Percentiles rank a stretch among this genome's conserved stretches.
These are phyloP conservation scores for Nemania bipapillata DNA, from an alignment of 2,329 filamentous ascomycete species.

Conservation along the genomic window DNA sequence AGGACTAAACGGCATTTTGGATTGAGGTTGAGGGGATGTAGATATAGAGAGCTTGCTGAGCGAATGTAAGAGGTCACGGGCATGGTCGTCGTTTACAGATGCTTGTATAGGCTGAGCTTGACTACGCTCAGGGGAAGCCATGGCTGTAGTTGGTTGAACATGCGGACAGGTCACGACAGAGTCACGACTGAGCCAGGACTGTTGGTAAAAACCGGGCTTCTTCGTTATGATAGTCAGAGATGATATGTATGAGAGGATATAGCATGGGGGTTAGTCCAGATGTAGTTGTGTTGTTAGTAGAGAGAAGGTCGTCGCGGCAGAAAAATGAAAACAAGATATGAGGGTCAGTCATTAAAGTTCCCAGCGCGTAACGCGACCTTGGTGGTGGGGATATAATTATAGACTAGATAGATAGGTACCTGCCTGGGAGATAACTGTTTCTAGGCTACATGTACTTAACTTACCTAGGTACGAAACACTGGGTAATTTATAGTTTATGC, in stretches of 20 bases:
- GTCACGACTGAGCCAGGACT: background rate
- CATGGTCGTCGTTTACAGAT: conserved; percentile 29
- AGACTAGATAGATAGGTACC: too few relatives aligned
- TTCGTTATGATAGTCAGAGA: background rate
- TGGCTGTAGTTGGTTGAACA: conserved; percentile 37
- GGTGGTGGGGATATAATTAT: conserved; percentile 23
- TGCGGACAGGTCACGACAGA: conserved; percentile 30
- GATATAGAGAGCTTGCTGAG: conserved; percentile 54
- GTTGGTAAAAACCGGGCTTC: background rate
- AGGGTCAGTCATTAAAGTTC: conserved; percentile 5
- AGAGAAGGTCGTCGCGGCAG: background rate
- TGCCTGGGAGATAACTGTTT: too few relatives aligned
- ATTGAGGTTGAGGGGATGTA: conserved; percentile 53
- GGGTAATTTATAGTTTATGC: conserved; percentile 9
- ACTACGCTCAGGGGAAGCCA: conserved; percentile 45
- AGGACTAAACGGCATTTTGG: conserved; percentile 29
- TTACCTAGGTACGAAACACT: too few relatives aligned
- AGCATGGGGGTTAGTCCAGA: background rate
- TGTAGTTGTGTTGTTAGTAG: background rate
- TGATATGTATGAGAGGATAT: background rate
- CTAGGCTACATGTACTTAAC: too few relatives aligned
- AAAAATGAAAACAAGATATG: conserved; percentile 3
- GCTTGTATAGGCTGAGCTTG: conserved; percentile 36
- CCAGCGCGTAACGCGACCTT: conserved; percentile 36
- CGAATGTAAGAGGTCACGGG: conserved; percentile 43